Evolutionary conservation across 495 filamentous ascomycete species (phyloP).

Genomic region (Chaetomium tenue): DNA sequence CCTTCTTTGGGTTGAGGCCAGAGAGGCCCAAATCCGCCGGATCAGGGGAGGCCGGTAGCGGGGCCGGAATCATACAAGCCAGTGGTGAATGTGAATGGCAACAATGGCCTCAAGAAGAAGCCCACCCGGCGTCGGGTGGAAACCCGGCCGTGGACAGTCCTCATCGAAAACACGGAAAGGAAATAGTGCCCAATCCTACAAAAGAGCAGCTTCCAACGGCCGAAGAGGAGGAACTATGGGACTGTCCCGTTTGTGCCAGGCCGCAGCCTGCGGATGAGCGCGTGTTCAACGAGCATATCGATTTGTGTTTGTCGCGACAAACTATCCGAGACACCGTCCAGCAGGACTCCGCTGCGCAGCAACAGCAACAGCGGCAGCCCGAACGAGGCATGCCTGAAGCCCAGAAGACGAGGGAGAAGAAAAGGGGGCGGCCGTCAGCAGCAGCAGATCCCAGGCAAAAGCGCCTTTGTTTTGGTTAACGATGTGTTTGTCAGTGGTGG

Average conservation of each 20-base stretch:
- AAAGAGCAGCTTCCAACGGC: constrained; percentile 26
- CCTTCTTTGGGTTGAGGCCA: constrained; percentile 72
- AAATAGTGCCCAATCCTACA: constrained; percentile 50
- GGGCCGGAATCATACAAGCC: not conserved
- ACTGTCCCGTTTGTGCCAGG: constrained; percentile 79
- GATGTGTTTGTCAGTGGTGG: not conserved
- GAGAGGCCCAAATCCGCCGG: constrained; percentile 22
- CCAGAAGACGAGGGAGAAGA: constrained; percentile 40
- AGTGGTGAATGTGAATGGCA: constrained; percentile 57
- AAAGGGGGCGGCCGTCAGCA: constrained; percentile 30
- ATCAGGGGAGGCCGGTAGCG: constrained; percentile 12
- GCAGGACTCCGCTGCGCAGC: constrained; percentile 36
- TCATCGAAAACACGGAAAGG: constrained; percentile 49
- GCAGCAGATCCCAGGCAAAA: constrained; percentile 46
- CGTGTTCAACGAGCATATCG: constrained; percentile 88
- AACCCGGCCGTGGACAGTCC: constrained; percentile 10
- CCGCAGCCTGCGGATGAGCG: constrained; percentile 73
- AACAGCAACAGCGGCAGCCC: not conserved
- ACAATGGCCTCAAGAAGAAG: constrained; percentile 65
- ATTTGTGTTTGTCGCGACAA: constrained; percentile 82
- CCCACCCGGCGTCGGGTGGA: constrained; percentile 21
- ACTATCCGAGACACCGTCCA: constrained; percentile 81
- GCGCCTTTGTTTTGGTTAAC: constrained; percentile 45
- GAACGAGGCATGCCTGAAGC: constrained; percentile 29
- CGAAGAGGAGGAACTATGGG: constrained; percentile 61